Evolutionary conservation across 768 basidiomycete genomes (phyloP).

Genomic region (Leccinum boreale): DNA sequence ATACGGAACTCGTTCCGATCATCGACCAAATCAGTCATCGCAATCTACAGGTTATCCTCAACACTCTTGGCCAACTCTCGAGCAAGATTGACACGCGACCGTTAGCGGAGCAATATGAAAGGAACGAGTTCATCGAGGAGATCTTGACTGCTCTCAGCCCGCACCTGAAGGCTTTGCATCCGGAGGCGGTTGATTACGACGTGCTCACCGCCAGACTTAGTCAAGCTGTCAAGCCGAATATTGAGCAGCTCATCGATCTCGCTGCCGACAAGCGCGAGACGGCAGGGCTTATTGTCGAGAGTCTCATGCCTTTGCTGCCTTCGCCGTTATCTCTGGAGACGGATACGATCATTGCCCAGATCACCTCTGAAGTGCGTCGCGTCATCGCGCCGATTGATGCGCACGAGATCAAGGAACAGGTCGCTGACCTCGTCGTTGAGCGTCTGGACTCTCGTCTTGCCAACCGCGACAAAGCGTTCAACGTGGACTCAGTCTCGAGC

Average conservation of each 20-base stretch:
- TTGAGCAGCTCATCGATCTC: slow-evolving; percentile 84
- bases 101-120: slow-evolving; percentile 42
- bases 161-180: slow-evolving; percentile 54
- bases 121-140: slow-evolving; percentile 59
- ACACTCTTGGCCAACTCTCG: slow-evolving; percentile 51
- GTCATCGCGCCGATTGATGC: slow-evolving; percentile 76
- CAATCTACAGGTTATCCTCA: slow-evolving; percentile 57
- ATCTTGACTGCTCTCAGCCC: slow-evolving; percentile 58
- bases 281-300: slow-evolving; percentile 73
- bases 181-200: slow-evolving; percentile 76
- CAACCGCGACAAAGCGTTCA: slow-evolving; percentile 70
- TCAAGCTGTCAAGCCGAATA: slow-evolving; percentile 86
- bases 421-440: slow-evolving; percentile 85
- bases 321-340: slow-evolving; percentile 44
- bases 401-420: slow-evolving; percentile 86
- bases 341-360: slow-evolving; percentile 51
- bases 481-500: slow-evolving; percentile 53
- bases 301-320: slow-evolving; percentile 64
- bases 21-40: slow-evolving; percentile 59
- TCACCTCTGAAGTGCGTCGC: slow-evolving; percentile 67
- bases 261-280: slow-evolving; percentile 89
- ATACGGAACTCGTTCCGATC: slow-evolving; percentile 37
- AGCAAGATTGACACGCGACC: slow-evolving; percentile 33
- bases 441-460: slow-evolving; percentile 80
- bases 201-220: slow-evolving; percentile 68